Evolutionary conservation across 2,329 filamentous ascomycete genomes (phyloP).

Genomic region (Escovopsis weberi): DNA sequence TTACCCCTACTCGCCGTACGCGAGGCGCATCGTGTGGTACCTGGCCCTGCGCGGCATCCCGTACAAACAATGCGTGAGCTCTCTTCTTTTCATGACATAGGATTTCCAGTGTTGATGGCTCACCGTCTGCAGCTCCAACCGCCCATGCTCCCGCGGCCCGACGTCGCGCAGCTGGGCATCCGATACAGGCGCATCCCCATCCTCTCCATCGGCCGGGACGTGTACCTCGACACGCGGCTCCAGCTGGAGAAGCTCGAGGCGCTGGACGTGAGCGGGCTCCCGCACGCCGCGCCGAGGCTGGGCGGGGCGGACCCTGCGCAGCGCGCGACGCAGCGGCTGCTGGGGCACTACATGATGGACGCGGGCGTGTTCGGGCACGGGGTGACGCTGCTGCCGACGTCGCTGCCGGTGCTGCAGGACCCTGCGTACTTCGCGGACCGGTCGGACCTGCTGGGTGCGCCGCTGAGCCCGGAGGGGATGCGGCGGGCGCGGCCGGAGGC

Average conservation of each 20-base stretch:
- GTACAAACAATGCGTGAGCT: conserved; percentile 51
- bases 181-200: conserved; percentile 57
- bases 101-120: too few relatives aligned
- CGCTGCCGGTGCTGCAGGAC: conserved; percentile 39
- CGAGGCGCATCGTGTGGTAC: conserved; percentile 51
- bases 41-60: conserved; percentile 49
- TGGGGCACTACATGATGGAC: conserved; percentile 42
- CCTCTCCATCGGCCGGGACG: conserved; percentile 47
- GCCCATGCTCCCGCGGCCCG: conserved; percentile 48
- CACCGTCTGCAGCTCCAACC: conserved; percentile 42
- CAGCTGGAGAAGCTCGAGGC: conserved; percentile 51
- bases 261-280: conserved; percentile 20
- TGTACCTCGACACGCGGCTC: conserved; percentile 57
- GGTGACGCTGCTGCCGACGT: conserved; percentile 40
- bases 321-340: conserved; percentile 35
- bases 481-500: conserved; percentile 33
- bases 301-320: conserved; percentile 24
- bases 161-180: conserved; percentile 45
- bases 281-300: conserved; percentile 24
- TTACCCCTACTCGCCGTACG: conserved; percentile 51
- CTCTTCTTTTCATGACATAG: too few relatives aligned
- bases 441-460: conserved; percentile 21
- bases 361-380: conserved; percentile 40
- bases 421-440: conserved; percentile 45
- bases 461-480: conserved; percentile 13